Evolutionary conservation across 2,329 filamentous ascomycete genomes (phyloP).

Genomic region (Pseudogymnoascus sp.): DNA sequence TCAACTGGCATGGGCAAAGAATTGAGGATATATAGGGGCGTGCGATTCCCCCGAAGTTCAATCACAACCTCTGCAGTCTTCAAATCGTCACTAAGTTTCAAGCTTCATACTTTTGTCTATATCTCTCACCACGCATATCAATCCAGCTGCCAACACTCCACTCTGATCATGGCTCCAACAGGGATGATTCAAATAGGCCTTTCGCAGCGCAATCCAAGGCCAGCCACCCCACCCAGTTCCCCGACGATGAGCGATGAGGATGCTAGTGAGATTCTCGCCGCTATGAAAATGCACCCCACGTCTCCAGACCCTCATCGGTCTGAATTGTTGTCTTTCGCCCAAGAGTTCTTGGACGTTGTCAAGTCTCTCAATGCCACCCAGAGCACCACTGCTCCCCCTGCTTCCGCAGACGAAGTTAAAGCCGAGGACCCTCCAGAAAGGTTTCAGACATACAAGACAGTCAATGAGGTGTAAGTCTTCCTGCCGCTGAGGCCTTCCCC

Average conservation of each 20-base stretch:
- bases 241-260: slow-evolving; percentile 2
- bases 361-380: slow-evolving; percentile 14
- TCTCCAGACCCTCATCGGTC: not conserved
- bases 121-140: slow-evolving; percentile 4
- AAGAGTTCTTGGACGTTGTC: slow-evolving; percentile 13
- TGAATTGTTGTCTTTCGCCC: not conserved
- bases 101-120: slow-evolving; percentile 5
- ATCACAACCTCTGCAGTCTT: slow-evolving; percentile 9
- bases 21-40: slow-evolving; percentile 10
- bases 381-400: slow-evolving; percentile 1
- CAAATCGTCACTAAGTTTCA: slow-evolving; percentile 8
- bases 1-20: not conserved
- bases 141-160: too few species aligned
- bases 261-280: not conserved
- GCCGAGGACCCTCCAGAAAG: not conserved
- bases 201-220: not conserved
- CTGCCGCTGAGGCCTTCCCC: not conserved
- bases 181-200: slow-evolving; percentile 14
- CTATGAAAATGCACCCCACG: not conserved
- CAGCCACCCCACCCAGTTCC: slow-evolving; percentile 11
- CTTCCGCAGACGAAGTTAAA: slow-evolving; percentile 2
- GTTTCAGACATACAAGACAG: not conserved
- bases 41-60: not conserved
- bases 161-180: too few species aligned
- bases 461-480: slow-evolving; percentile 19